These are phyloP conservation scores for Nematocida sp. DNA, from an alignment of 371 early-diverging fungal species.

Conservation along the genomic window DNA sequence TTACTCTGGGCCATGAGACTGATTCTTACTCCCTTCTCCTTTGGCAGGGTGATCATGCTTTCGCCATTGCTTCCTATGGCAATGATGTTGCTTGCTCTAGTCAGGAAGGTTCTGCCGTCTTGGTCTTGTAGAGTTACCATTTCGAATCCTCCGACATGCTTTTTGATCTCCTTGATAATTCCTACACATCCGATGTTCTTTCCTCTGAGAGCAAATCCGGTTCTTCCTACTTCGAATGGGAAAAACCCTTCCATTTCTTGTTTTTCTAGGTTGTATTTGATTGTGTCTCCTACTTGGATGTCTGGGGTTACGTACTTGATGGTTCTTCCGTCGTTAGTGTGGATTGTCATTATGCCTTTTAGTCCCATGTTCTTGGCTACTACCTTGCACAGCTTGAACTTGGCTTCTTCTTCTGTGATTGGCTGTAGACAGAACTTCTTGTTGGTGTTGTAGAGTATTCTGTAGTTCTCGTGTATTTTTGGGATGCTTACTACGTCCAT, in stretches of 20 bases:
- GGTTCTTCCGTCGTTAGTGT: constrained; percentile 97
- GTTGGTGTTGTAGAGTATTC: constrained; percentile 93
- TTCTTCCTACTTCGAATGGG: constrained; percentile 88
- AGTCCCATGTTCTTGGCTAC: constrained; percentile 80
- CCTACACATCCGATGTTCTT: constrained; percentile 98
- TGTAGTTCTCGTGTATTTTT: constrained; percentile 96
- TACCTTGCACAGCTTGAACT: constrained; percentile 97
- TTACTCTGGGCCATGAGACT: constrained; percentile 61
- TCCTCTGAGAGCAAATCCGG: constrained; percentile 90
- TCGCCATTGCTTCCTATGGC: constrained; percentile 74
- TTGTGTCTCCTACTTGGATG: constrained; percentile 93
- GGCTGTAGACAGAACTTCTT: constrained; percentile 97
- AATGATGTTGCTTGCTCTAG: constrained; percentile 80
- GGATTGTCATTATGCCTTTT: constrained; percentile 85
- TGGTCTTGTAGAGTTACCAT: constrained; percentile 84
- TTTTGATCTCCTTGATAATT: constrained; percentile 86
- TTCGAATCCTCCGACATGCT: constrained; percentile 90
- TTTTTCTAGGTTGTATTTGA: constrained; percentile 85
- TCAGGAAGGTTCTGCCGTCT: constrained; percentile 76
- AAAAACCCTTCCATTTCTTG: constrained; percentile 83
- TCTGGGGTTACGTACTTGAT: constrained; percentile 97
- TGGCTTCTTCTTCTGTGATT: constrained; percentile 91
- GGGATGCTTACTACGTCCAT: constrained; percentile 97
- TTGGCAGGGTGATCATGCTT: constrained; percentile 62
- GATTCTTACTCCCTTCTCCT: constrained; percentile 61